Percentiles rank a stretch among this genome's conserved stretches.
These are phyloP conservation scores for Daldinia grandis DNA, from an alignment of 495 filamentous ascomycete genomes.

Conservation along the genomic window DNA sequence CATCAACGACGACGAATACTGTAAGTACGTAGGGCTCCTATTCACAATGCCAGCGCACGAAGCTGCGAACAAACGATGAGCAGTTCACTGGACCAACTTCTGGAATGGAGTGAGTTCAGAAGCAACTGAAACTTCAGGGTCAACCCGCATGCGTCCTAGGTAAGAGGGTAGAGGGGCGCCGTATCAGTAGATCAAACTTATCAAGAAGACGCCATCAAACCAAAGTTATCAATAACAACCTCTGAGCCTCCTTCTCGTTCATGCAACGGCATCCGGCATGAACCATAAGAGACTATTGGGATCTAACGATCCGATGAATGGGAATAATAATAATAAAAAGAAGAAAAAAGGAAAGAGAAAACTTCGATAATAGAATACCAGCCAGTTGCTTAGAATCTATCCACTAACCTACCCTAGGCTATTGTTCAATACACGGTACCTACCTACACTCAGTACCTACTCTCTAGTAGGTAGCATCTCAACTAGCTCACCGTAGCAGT, in stretches of 20 bases:
- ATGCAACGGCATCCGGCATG: constrained; percentile 39
- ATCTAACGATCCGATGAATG: constrained; percentile 28
- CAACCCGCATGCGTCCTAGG: constrained; percentile 31
- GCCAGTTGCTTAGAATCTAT: constrained; percentile 20
- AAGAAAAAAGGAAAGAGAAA: not conserved
- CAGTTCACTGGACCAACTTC: constrained; percentile 10
- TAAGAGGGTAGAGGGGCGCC: constrained; percentile 21
- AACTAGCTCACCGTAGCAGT: constrained; percentile 16
- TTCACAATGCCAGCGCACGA: constrained; percentile 1
- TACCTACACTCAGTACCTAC: not conserved
- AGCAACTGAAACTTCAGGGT: constrained; percentile 17
- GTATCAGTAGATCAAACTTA: constrained; percentile 37
- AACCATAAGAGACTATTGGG: constrained; percentile 31
- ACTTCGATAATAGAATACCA: constrained; percentile 13
- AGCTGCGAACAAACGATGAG: constrained; percentile 25
- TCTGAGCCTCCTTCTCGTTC: constrained; percentile 42
- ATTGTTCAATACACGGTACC: not conserved
- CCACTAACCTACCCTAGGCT: constrained; percentile 23
- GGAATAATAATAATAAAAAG: constrained; percentile 16
- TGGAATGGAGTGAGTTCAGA: constrained; percentile 34
- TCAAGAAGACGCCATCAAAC: constrained; percentile 28
- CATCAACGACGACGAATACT: constrained; percentile 8
- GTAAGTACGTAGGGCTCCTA: not conserved
- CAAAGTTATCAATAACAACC: constrained; percentile 23
- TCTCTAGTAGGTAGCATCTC: constrained; percentile 27